Evolutionary conservation across 129 eudicot genomes (phyloP), one percentile per base, ranked within the genome.

Genomic region (Pulicaria dysenterica): DNA sequence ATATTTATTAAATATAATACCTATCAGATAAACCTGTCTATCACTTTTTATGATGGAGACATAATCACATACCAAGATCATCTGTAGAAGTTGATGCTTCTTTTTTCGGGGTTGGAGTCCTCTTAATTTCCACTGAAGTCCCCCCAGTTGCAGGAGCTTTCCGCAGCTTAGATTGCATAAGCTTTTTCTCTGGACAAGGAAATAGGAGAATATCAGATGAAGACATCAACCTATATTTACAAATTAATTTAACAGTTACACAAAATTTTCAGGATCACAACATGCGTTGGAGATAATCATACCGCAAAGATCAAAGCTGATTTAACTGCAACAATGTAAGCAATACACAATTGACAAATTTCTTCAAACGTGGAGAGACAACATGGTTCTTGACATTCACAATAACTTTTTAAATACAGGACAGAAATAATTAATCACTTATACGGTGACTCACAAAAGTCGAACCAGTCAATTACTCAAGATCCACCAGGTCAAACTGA

Each of bases 71-170:
- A 95, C 99, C 91, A 69, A 95, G 90, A 85, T 90, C 94, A 64
- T 81, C 86, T 41, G 99, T 95, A 77, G 99, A 95, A 44, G 97
- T 95, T 41, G 99, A 90, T 36, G 73, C 94, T 83, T 90, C 87
- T 67, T 75, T 95, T 73, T 39, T 87, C 55, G 54, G 36, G 42
- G 83, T 10, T 15, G 74, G 69, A 76, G 73, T 86, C 83, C 80
- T 87, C 80, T 75, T 83, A 9, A 50, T 37, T 63, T 90, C 96
- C 31, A 55, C 75, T 24, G 75, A 58, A 72, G 72, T 86, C 74
- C 74, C 93, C 31, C 31, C 31, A 72, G 49, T 58, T 31, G 83
- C 61, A 65, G 95, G 93, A 80, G 94, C 94, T 83, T 88, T 95
- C 56, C 93, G 68, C 43, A 95, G 51, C 83, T 86, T 95, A 66